Evolutionary conservation across 2,329 filamentous ascomycete genomes (phyloP).

Genomic region (Penicillium sp.): DNA sequence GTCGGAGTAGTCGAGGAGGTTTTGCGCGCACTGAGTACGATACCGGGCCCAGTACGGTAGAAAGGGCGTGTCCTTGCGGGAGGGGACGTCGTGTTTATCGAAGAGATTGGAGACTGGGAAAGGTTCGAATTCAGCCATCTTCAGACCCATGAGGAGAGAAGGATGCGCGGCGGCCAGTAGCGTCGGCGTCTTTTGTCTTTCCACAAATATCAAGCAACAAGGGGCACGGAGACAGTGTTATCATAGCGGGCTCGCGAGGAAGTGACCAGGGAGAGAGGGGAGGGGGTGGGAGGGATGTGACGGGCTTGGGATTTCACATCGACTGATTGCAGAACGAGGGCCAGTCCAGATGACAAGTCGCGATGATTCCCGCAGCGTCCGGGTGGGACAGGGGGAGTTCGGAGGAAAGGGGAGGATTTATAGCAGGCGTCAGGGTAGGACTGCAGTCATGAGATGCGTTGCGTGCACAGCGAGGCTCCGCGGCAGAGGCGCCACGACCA

Average conservation of each 20-base stretch:
- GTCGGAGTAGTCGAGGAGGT: conserved; percentile 44
- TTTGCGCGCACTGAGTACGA: conserved; percentile 43
- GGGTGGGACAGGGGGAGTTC: conserved; percentile 18
- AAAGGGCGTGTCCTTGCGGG: conserved; percentile 29
- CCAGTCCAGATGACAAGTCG: conserved; percentile 21
- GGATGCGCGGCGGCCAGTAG: neutral
- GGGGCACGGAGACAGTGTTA: conserved; percentile 11
- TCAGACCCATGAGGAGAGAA: conserved; percentile 23
- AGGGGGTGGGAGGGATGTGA: neutral
- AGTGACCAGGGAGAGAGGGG: neutral
- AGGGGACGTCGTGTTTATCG: conserved; percentile 11
- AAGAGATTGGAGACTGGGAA: conserved; percentile 26
- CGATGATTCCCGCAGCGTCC: conserved; percentile 18
- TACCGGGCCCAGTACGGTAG: conserved; percentile 46
- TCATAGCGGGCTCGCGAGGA: conserved; percentile 12
- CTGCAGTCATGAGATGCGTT: conserved; percentile 22
- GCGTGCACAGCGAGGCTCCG: conserved; percentile 20
- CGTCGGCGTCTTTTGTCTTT: conserved; percentile 5
- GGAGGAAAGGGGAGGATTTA: conserved; percentile 11
- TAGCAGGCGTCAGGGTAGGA: conserved; percentile 13
- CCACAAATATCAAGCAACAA: conserved; percentile 4
- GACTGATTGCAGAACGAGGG: neutral
- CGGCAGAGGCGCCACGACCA: conserved; percentile 13
- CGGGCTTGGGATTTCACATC: neutral
- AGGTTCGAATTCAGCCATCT: conserved; percentile 33